Evolutionary conservation across 1,284 basidiomycete genomes (phyloP).

Genomic region (Leccinum pseudoinsigne): DNA sequence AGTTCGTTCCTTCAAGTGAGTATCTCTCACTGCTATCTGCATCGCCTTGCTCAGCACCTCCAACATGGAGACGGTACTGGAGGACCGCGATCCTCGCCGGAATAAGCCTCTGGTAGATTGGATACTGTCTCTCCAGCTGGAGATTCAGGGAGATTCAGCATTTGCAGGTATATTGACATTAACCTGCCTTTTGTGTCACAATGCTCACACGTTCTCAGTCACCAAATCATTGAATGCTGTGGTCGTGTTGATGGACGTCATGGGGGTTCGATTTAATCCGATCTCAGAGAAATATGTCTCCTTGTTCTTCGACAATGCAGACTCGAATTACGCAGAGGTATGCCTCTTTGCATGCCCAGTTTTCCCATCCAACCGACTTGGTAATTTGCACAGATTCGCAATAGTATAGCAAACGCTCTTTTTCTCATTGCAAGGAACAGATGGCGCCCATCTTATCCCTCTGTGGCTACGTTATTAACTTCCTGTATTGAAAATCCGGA

Average conservation of each 20-base stretch:
- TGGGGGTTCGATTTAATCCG: conserved; percentile 64
- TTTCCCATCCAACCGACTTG: conserved; percentile 7
- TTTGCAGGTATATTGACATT: conserved; percentile 62
- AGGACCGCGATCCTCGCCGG: conserved; percentile 87
- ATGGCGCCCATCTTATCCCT: conserved; percentile 79
- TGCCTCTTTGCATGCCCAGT: conserved; percentile 12
- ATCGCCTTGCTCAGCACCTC: conserved; percentile 8
- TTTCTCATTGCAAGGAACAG: conserved; percentile 60
- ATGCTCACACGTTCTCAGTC: conserved; percentile 44
- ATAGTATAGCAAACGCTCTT: conserved; percentile 69
- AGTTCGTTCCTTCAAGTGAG: conserved; percentile 61
- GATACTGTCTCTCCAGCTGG: conserved; percentile 74
- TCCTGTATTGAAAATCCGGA: conserved; percentile 64
- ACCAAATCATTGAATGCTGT: conserved; percentile 66
- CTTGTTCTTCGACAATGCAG: conserved; percentile 73
- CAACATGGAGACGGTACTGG: conserved; percentile 28
- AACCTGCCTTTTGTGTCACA: neutral
- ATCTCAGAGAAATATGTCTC: conserved; percentile 69
- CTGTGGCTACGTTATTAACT: conserved; percentile 60
- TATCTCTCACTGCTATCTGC: neutral
- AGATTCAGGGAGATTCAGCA: conserved; percentile 79
- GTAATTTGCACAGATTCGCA: conserved; percentile 55
- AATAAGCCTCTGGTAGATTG: conserved; percentile 79
- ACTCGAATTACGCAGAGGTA: conserved; percentile 86
- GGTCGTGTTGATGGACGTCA: conserved; percentile 56